Evolutionary conservation across 768 basidiomycete species (phyloP).

Genomic region (Russula sp.): DNA sequence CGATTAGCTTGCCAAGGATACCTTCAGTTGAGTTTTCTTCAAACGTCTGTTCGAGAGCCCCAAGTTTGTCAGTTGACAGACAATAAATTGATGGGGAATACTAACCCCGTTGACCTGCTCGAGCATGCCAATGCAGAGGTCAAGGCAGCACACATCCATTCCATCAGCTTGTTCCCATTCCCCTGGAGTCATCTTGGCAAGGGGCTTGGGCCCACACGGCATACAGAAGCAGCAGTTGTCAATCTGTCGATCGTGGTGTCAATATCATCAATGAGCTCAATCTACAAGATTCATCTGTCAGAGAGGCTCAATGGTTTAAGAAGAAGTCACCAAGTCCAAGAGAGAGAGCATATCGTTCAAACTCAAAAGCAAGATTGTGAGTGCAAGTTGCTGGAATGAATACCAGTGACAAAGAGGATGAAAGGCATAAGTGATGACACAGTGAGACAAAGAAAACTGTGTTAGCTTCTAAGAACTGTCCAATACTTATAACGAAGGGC

Average conservation of each 20-base stretch:
- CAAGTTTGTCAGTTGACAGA: constrained; percentile 1
- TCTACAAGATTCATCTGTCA: constrained; percentile 23
- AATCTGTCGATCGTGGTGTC: constrained; percentile 39
- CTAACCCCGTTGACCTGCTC: constrained; percentile 82
- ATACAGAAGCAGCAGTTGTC: constrained; percentile 28
- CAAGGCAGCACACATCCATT: constrained; percentile 71
- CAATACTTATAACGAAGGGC: too few relatives aligned
- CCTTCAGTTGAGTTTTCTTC: constrained; percentile 73
- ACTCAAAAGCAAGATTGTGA: too few relatives aligned
- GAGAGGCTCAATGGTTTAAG: background rate
- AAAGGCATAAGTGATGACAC: too few relatives aligned
- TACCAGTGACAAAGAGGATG: too few relatives aligned
- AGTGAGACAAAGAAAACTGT: too few relatives aligned
- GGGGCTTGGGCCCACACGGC: constrained; percentile 36
- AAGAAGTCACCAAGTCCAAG: background rate
- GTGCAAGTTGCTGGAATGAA: too few relatives aligned
- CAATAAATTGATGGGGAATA: constrained; percentile 17
- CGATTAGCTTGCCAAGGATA: constrained; percentile 73
- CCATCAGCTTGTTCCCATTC: constrained; percentile 56
- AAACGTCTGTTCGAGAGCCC: constrained; percentile 41
- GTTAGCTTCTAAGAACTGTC: too few relatives aligned
- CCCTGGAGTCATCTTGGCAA: constrained; percentile 52
- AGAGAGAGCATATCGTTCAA: too few relatives aligned
- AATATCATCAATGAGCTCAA: constrained; percentile 36
- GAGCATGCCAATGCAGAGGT: constrained; percentile 76